These are phyloP conservation scores for Chrysoporthe austroafricana DNA, from an alignment of 2,329 filamentous ascomycete genomes.

Conservation along the genomic window DNA sequence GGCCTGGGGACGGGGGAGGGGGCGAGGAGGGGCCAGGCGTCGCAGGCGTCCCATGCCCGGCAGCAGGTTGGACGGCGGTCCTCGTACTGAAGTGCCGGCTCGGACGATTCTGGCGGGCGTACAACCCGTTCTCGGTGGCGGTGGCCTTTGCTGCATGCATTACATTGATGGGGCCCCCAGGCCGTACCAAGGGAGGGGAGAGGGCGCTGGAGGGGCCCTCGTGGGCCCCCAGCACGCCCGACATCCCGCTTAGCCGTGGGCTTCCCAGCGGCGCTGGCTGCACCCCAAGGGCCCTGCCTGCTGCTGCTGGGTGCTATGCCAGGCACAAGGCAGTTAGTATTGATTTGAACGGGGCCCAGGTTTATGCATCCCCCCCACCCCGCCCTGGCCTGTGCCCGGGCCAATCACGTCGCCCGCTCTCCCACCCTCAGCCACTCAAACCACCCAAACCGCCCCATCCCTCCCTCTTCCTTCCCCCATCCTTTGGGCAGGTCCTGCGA, in stretches of 20 bases:
- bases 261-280: neutral
- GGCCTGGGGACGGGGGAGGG: neutral
- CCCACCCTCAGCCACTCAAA: conserved; percentile 17
- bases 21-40: neutral
- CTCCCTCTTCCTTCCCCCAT: conserved; percentile 7
- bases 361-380: neutral
- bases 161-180: neutral
- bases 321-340: neutral
- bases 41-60: neutral
- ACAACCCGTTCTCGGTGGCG: too few species aligned
- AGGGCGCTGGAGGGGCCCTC: too few species aligned
- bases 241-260: neutral
- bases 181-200: neutral
- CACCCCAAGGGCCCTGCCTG: neutral
- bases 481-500: neutral
- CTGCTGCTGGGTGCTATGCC: neutral
- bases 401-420: conserved; percentile 3
- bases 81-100: too few species aligned
- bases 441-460: conserved; percentile 3
- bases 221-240: neutral
- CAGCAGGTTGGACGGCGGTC: too few species aligned
- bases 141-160: neutral
- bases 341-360: neutral
- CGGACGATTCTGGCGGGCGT: neutral
- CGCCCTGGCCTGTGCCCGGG: conserved; percentile 9